Conservation (phyloP, 208 protist species). For the Tritrichomonas musculus region DNA sequence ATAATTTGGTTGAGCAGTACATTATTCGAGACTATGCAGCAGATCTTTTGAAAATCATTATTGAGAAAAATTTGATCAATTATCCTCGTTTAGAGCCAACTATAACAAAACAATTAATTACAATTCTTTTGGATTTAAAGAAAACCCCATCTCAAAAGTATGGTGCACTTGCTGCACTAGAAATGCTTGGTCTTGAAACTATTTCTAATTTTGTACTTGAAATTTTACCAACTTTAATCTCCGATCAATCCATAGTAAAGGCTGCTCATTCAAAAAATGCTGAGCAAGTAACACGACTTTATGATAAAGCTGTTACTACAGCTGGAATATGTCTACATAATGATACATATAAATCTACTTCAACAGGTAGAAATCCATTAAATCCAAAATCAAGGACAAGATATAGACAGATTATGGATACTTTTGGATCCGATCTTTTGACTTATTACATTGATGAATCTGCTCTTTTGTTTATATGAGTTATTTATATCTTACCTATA, state of each 20-base stretch:
- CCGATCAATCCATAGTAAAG: no score
- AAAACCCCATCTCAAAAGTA: background rate
- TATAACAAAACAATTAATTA: background rate
- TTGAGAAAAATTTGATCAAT: background rate
- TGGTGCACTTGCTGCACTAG: background rate
- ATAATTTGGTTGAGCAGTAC: background rate
- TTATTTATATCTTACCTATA: background rate
- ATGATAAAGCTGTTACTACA: background rate
- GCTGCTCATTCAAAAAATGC: no score
- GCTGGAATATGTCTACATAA: background rate
- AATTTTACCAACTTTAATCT: no score
- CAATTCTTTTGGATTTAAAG: background rate
- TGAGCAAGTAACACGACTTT: background rate
- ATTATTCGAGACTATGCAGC: no score
- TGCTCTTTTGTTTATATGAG: background rate
- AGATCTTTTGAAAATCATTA: background rate
- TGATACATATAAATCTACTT: background rate
- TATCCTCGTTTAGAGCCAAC: background rate
- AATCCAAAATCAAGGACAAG: background rate
- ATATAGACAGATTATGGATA: background rate
- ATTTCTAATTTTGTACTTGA: background rate
- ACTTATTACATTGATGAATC: background rate
- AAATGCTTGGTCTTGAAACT: background rate
- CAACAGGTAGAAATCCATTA: background rate
- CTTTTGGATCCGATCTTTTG: background rate